Evolutionary conservation across 2,329 filamentous ascomycete species (phyloP).

Genomic region (Aureobasidium sp.): DNA sequence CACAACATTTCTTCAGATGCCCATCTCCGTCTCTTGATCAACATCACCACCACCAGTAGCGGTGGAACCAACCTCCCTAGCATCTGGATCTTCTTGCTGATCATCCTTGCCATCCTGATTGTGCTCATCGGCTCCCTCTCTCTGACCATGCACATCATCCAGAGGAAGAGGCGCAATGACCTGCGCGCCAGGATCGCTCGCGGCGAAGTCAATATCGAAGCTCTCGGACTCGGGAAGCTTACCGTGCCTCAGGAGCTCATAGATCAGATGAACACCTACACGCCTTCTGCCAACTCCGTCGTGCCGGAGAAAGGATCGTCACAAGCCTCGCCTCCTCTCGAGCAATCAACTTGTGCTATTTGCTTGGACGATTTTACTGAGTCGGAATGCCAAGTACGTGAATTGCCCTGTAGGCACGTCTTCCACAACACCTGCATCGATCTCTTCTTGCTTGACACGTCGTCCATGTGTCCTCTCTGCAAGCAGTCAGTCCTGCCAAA

Average conservation of each 20-base stretch:
- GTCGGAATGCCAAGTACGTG: slow-evolving; percentile 65
- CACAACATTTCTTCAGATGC: slow-evolving; percentile 32
- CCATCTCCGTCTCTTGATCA: slow-evolving; percentile 46
- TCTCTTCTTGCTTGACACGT: slow-evolving; percentile 68
- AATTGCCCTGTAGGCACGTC: slow-evolving; percentile 84
- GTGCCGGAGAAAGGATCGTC: slow-evolving; percentile 16
- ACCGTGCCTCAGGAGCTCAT: slow-evolving; percentile 68
- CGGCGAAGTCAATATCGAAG: slow-evolving; percentile 81
- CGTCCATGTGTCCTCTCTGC: slow-evolving; percentile 85
- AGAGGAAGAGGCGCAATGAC: slow-evolving; percentile 60
- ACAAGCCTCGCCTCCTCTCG: slow-evolving; percentile 36
- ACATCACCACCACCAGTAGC: slow-evolving; percentile 40
- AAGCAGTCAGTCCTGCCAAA: slow-evolving; percentile 72
- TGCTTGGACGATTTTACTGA: slow-evolving; percentile 76
- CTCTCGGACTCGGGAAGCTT: slow-evolving; percentile 74
- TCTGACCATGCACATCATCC: slow-evolving; percentile 67
- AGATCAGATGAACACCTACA: slow-evolving; percentile 69
- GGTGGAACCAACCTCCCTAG: slow-evolving; percentile 48
- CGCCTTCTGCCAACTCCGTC: slow-evolving; percentile 4
- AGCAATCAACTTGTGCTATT: slow-evolving; percentile 81
- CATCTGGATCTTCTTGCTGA: slow-evolving; percentile 71
- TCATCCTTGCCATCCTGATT: slow-evolving; percentile 65
- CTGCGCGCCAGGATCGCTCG: slow-evolving; percentile 64
- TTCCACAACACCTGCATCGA: slow-evolving; percentile 93
- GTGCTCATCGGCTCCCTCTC: slow-evolving; percentile 61